Base-by-base conservation (phyloP, 83 land plant genomes). In the Picea engelmannii region DNA sequence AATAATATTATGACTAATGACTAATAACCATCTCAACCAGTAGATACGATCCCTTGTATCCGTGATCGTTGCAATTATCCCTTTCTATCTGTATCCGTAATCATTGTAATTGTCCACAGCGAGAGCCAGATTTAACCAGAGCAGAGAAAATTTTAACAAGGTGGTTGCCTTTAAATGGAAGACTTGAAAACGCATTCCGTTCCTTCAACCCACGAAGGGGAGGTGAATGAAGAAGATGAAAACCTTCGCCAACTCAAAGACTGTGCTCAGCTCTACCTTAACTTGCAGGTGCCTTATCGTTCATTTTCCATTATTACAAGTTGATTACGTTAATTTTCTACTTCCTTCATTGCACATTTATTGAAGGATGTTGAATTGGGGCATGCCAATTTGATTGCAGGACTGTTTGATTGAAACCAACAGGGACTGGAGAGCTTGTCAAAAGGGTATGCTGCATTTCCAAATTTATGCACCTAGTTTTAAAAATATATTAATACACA, bases 361-460 rank as follows among this genome's bases (percentile, higher is more conserved):
- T 27, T 27, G 7, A 13, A 67, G 71, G 17, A 67, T 23, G 71
- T 67, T 24, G 69, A 24, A 13, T 16, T 27, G 4, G 38, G 31
- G 60, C 4, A 58, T 58, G 60, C 60, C 60, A 16, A 27, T 4
- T 27, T 68, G 44, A 27, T 69, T 35, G 74, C 74, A 69, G 74
- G 74, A 69, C 44, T 69, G 74, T 69, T 38, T 69, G 74, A 42
- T 69, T 69, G 20, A 42, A 69, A 69, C 74, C 40, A 69, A 69
- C 74, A 69, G 74, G 40, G 74, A 69, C 20, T 69, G 74, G 74
- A 69, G 47, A 69, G 74, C 74, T 69, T 69, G 74, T 20, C 74
- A 69, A 31, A 8, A 38, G 40, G 74, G 74, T 69, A 69, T 31
- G 74, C 47, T 68, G 73, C 73, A 68, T 68, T 68, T 68, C 44